phyloP scores from a whole-genome alignment of 2,329 filamentous ascomycete genomes.

The Arthrinium puccinioides region DNA sequence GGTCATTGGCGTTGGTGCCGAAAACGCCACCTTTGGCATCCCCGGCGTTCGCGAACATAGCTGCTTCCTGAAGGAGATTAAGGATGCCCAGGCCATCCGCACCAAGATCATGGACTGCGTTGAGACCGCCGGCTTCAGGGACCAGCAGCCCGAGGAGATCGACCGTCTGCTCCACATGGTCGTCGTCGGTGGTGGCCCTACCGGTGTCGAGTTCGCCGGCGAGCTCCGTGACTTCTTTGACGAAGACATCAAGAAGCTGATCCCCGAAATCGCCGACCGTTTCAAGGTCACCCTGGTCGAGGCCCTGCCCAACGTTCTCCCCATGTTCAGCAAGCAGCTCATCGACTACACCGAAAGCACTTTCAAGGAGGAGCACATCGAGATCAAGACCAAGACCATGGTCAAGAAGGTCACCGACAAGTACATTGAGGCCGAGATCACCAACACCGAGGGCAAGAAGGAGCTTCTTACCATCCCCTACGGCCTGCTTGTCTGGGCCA shows the following conservation, averaged over 20 bases:
- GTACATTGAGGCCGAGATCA: conserved; percentile 83
- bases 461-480: conserved; percentile 77
- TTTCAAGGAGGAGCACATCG: conserved; percentile 97
- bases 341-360: conserved; percentile 99
- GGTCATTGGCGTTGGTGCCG: conserved; percentile 91
- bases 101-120: conserved; percentile 99
- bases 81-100: conserved; percentile 89
- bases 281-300: conserved; percentile 98
- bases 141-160: conserved; percentile 79
- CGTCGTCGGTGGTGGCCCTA: conserved; percentile 86
- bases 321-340: conserved; percentile 97
- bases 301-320: conserved; percentile 90
- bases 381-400: conserved; percentile 97
- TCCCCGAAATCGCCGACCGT: conserved; percentile 88
- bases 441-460: conserved; percentile 78
- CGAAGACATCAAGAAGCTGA: conserved; percentile 94
- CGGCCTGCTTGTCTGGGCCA: conserved; percentile 95
- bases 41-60: conserved; percentile 91
- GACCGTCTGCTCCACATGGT: conserved; percentile 98
- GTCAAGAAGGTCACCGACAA: conserved; percentile 95
- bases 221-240: conserved; percentile 99
- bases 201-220: conserved; percentile 95
- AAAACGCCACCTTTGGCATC: conserved; percentile 98
- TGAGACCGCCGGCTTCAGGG: conserved; percentile 97
- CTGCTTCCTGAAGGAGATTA: conserved; percentile 98